Conservation (phyloP, 192 early-diverging fungal species). For the Linnemannia elongata region DNA sequence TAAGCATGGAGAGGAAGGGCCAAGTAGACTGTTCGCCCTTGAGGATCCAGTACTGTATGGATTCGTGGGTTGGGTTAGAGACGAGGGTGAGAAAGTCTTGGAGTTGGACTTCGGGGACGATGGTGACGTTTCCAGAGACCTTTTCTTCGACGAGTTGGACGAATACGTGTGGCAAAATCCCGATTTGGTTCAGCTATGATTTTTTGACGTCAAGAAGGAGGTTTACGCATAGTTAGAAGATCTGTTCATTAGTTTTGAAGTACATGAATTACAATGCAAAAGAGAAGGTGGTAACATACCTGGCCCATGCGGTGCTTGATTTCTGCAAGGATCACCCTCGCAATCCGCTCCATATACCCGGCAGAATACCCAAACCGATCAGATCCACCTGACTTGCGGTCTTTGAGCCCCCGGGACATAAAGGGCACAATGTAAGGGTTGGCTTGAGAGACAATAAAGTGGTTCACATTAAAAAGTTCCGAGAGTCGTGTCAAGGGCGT, state of each 20-base stretch:
- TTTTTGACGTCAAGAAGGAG: neutral
- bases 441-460: constrained; percentile 87
- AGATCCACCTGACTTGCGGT: constrained; percentile 45
- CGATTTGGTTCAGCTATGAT: constrained; percentile 68
- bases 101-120: constrained; percentile 68
- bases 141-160: constrained; percentile 72
- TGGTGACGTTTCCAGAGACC: constrained; percentile 78
- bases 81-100: constrained; percentile 78
- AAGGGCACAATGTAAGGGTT: constrained; percentile 79
- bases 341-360: constrained; percentile 57
- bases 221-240: neutral
- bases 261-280: neutral
- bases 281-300: constrained; percentile 37
- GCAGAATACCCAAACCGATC: constrained; percentile 36
- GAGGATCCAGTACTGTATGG: constrained; percentile 78
- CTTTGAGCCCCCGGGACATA: constrained; percentile 62
- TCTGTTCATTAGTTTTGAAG: neutral
- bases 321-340: constrained; percentile 68
- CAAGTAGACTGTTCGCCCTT: constrained; percentile 87
- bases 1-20: constrained; percentile 79
- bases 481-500: constrained; percentile 75
- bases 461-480: constrained; percentile 88
- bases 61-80: constrained; percentile 74
- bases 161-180: constrained; percentile 71
- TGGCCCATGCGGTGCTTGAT: constrained; percentile 74